phyloP scores from a whole-genome alignment of 495 filamentous ascomycete genomes.

The Barbatosphaeria neglecta region DNA sequence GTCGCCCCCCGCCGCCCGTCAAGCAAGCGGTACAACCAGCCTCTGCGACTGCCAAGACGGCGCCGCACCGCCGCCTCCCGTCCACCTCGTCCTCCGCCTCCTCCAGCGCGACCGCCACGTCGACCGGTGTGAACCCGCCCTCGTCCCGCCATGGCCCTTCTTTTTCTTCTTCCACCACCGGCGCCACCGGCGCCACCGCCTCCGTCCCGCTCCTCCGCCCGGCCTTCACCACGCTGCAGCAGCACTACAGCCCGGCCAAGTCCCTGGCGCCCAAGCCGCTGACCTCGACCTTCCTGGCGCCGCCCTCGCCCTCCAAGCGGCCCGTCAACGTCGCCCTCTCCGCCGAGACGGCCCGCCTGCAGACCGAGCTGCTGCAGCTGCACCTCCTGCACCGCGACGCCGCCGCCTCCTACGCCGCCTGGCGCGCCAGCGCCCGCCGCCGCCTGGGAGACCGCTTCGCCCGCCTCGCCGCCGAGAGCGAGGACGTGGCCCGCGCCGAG shows the following conservation, averaged over 20 bases:
- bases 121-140: too few relatives aligned
- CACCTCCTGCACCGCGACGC: conserved; percentile 52
- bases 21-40: too few relatives aligned
- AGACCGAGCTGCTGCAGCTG: conserved; percentile 63
- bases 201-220: conserved; percentile 28
- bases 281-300: conserved; percentile 39
- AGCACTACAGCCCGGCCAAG: conserved; percentile 59
- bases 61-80: conserved; percentile 10
- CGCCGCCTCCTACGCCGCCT: conserved; percentile 17
- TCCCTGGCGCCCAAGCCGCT: conserved; percentile 41
- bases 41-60: not conserved
- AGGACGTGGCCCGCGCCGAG: conserved; percentile 19
- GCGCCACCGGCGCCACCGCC: conserved; percentile 2
- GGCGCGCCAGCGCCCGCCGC: conserved; percentile 34
- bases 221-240: conserved; percentile 55
- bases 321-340: conserved; percentile 42
- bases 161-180: conserved; percentile 3
- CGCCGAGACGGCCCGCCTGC: conserved; percentile 49
- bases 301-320: conserved; percentile 38
- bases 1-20: too few relatives aligned
- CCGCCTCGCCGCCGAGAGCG: conserved; percentile 18
- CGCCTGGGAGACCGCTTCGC: conserved; percentile 29
- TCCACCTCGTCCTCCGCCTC: conserved; percentile 4
- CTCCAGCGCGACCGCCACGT: conserved; percentile 1
- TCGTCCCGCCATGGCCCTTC: too few relatives aligned